A percentile compares a stretch with the other conserved stretches of the same genome.
phyloP scores from a whole-genome alignment of 352 stramenopile genomes.

The Pythium insidiosum region DNA sequence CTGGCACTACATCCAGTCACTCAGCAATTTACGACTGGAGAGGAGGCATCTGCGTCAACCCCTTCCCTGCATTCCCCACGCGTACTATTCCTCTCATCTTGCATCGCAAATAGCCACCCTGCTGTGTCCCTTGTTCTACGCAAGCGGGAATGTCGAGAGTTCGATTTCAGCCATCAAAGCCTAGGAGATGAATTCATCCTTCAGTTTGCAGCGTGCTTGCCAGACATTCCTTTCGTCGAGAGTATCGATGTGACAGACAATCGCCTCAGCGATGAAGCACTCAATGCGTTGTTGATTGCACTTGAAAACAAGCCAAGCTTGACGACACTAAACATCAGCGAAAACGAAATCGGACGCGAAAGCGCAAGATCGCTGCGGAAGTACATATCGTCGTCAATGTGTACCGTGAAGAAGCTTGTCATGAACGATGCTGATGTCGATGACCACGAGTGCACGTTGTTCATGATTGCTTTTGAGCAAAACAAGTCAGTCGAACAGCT shows the following conservation, averaged over 20 bases:
- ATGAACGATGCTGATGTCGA: slow-evolving; percentile 51
- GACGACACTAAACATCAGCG: slow-evolving; percentile 48
- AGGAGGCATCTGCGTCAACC: slow-evolving; percentile 1
- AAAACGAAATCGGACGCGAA: slow-evolving; percentile 40
- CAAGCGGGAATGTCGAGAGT: slow-evolving; percentile 30
- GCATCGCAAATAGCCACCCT: slow-evolving; percentile 32
- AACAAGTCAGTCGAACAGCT: slow-evolving; percentile 71
- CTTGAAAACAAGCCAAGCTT: slow-evolving; percentile 66
- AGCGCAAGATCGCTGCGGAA: slow-evolving; percentile 37
- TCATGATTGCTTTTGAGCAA: slow-evolving; percentile 60
- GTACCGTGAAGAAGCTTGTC: slow-evolving; percentile 40
- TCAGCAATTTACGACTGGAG: neutral
- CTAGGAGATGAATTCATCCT: slow-evolving; percentile 53
- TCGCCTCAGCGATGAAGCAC: slow-evolving; percentile 35
- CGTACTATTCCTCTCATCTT: slow-evolving; percentile 36
- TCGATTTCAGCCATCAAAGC: slow-evolving; percentile 55
- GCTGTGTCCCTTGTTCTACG: slow-evolving; percentile 38
- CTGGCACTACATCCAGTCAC: slow-evolving; percentile 9
- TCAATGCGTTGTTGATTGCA: slow-evolving; percentile 39
- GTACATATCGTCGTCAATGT: slow-evolving; percentile 57
- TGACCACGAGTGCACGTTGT: slow-evolving; percentile 55
- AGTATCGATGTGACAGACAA: slow-evolving; percentile 59
- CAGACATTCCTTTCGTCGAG: slow-evolving; percentile 54
- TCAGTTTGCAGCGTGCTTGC: slow-evolving; percentile 48
- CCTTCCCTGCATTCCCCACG: slow-evolving; percentile 35